Evolutionary conservation across 23 red algal genomes (phyloP).

Genomic region (Gracilariopsis chorda): DNA sequence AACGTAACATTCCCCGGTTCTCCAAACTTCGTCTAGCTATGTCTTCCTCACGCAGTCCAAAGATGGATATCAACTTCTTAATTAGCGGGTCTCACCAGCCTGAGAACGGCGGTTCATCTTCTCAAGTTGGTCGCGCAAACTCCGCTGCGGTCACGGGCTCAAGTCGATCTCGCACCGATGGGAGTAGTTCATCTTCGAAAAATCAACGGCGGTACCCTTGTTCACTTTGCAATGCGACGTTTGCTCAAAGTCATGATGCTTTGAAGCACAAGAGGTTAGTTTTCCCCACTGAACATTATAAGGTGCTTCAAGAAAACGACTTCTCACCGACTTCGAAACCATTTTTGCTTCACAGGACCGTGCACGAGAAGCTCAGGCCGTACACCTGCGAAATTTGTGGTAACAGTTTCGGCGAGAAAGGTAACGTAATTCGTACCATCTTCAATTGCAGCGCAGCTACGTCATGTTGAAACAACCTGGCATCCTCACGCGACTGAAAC

Average conservation of each 20-base stretch:
- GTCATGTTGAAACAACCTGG: background rate
- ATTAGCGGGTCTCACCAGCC: background rate
- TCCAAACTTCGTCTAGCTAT: background rate
- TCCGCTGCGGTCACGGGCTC: background rate
- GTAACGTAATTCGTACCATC: too few relatives aligned
- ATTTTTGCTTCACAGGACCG: background rate
- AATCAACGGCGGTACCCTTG: background rate
- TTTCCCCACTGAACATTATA: too few relatives aligned
- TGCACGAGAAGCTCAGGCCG: constrained; percentile 58
- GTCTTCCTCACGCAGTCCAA: constrained; percentile 20
- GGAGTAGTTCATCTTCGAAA: background rate
- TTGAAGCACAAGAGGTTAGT: constrained; percentile 18
- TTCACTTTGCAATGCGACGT: background rate
- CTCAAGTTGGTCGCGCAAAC: background rate
- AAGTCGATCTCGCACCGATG: background rate
- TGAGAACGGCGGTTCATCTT: background rate
- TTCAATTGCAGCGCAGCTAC: too few relatives aligned
- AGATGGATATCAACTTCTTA: constrained; percentile 8
- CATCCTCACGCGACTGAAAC: background rate
- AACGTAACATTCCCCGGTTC: too few relatives aligned
- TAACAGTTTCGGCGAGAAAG: constrained; percentile 57
- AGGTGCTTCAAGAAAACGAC: background rate
- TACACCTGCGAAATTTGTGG: constrained; percentile 35
- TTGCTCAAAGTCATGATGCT: constrained; percentile 1
- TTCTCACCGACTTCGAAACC: too few relatives aligned